Base-by-base conservation (phyloP, 805 yeast species). In the Candida michaelii region DNA sequence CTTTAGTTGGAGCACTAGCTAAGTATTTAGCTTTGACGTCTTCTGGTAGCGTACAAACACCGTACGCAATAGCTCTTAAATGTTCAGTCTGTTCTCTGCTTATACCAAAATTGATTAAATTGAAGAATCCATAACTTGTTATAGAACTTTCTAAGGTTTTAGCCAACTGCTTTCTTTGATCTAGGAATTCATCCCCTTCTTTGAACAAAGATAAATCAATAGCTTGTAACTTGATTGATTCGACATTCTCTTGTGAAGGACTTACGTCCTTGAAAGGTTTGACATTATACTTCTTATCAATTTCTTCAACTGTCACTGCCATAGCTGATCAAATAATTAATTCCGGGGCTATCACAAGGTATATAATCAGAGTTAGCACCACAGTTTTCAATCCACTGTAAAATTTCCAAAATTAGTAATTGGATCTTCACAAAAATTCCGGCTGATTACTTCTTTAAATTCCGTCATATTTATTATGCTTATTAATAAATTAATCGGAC, bases 121-220 rank as follows among this genome's bases (percentile, higher is more conserved):
- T 67, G 61, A 74, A 72, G 47, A 73, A 74, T 1, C 79, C 78
- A 42, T 65, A 63, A 1, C 71, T 65, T 2, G 69, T 56, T 13
- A 74, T 52, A 2, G 77, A 64, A 12, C 51, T 45, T 44, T 72
- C 76, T 16, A 74, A 57, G 31, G 56, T 52, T 0, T 45, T 42
- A 1, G 77, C 77, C 30, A 73, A 55, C 12, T 39, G 44, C 36
- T 53, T 47, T 35, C 77, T 51, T 13, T 55, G 42, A 8, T 46
- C 53, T 12, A 56, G 52, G 11, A 62, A 61, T 30, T 61, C 70
- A 2, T 60, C 59, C 1, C 76, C 76, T 15, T 66, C 67, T 19
- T 53, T 43, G 46, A 47, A 71, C 25, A 53, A 46, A 2, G 64
- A 47, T 18, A 73, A 53, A 41, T 73, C 76, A 40, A 72, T 58